Conservation (phyloP, 1,139 yeast species). For the Pichia sp. region DNA sequence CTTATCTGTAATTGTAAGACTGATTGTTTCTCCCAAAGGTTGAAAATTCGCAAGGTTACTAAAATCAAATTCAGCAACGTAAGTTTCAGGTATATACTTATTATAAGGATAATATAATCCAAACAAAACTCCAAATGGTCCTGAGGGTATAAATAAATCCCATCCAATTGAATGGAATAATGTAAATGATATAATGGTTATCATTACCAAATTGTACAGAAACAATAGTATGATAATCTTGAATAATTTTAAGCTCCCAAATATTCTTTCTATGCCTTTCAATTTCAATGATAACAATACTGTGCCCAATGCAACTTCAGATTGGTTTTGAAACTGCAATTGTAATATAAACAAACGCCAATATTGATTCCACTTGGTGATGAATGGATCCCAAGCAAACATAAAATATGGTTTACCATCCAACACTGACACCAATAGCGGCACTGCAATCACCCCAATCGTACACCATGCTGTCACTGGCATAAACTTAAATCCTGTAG, state of each 20-base stretch:
- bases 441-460: slow-evolving; percentile 36
- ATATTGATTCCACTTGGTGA: slow-evolving; percentile 55
- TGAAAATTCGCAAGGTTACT: slow-evolving; percentile 28
- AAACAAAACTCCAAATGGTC: slow-evolving; percentile 59
- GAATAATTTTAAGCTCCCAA: slow-evolving; percentile 55
- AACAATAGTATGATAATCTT: slow-evolving; percentile 33
- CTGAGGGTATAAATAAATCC: slow-evolving; percentile 41
- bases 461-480: slow-evolving; percentile 51
- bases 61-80: slow-evolving; percentile 45
- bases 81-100: slow-evolving; percentile 52
- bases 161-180: slow-evolving; percentile 29
- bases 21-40: slow-evolving; percentile 22
- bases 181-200: slow-evolving; percentile 31
- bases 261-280: slow-evolving; percentile 58
- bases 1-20: slow-evolving; percentile 48
- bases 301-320: slow-evolving; percentile 51
- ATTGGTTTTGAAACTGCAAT: slow-evolving; percentile 53
- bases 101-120: slow-evolving; percentile 55
- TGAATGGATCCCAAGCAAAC: slow-evolving; percentile 53
- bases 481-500: slow-evolving; percentile 44
- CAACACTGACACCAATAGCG: slow-evolving; percentile 50
- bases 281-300: slow-evolving; percentile 48
- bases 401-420: slow-evolving; percentile 50
- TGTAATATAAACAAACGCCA: slow-evolving; percentile 61
- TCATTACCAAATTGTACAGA: slow-evolving; percentile 28